A percentile compares a stretch with the other conserved stretches of the same genome.
These are phyloP conservation scores for Coprinopsis strossmayeri DNA, from an alignment of 768 basidiomycete species.

Conservation along the genomic window DNA sequence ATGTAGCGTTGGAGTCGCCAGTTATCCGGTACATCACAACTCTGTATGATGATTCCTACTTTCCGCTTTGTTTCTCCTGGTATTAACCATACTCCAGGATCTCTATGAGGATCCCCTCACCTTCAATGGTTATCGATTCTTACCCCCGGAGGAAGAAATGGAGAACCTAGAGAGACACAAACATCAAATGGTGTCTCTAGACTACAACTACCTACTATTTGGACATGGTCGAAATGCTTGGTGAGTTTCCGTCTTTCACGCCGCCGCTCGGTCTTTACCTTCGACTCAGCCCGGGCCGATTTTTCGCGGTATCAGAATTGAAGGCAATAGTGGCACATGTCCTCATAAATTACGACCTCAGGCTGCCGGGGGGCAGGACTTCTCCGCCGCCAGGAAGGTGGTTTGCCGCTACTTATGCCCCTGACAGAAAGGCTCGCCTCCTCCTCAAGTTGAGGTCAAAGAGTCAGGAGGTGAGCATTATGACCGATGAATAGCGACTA, in stretches of 20 bases:
- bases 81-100: too few species aligned
- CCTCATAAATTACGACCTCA: constrained; percentile 33
- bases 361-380: constrained; percentile 13
- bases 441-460: too few species aligned
- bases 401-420: neutral
- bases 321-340: constrained; percentile 40
- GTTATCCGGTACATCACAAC: constrained; percentile 16
- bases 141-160: too few species aligned
- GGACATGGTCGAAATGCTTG: constrained; percentile 27
- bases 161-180: constrained; percentile 18
- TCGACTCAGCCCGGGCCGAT: constrained; percentile 27
- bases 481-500: too few species aligned
- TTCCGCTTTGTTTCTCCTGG: neutral
- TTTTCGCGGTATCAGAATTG: constrained; percentile 35
- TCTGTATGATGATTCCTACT: constrained; percentile 11
- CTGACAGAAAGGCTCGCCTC: neutral
- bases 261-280: neutral
- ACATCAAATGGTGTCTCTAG: constrained; percentile 21
- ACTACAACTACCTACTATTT: constrained; percentile 23
- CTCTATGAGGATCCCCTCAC: constrained; percentile 34
- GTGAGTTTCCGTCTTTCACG: constrained; percentile 1
- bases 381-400: neutral
- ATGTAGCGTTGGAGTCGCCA: constrained; percentile 18
- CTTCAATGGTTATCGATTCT: too few species aligned
- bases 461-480: too few species aligned